phyloP scores from a whole-genome alignment of 208 protist genomes.

The Crithidia bombi region DNA sequence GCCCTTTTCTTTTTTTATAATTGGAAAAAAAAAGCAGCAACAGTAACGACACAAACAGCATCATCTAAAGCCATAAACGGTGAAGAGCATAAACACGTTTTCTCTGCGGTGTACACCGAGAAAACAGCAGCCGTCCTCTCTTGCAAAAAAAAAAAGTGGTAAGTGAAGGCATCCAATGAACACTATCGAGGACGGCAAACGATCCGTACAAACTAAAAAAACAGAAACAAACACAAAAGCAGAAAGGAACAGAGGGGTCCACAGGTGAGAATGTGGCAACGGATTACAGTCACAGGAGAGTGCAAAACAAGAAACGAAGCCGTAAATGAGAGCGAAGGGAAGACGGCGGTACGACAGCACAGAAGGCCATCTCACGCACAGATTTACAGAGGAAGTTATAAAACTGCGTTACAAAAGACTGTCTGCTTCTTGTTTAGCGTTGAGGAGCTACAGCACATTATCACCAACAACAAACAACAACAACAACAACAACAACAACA shows the following conservation, averaged over 20 bases:
- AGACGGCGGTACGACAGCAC: too few relatives aligned
- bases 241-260: too few relatives aligned
- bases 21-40: constrained; percentile 9
- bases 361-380: background rate
- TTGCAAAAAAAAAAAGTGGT: background rate
- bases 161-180: background rate
- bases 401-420: background rate
- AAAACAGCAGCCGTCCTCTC: too few relatives aligned
- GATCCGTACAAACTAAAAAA: too few relatives aligned
- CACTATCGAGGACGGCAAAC: too few relatives aligned
- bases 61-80: background rate
- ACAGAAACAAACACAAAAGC: too few relatives aligned
- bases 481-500: background rate
- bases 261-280: too few relatives aligned
- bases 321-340: background rate
- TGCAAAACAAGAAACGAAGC: background rate
- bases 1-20: background rate
- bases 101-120: too few relatives aligned
- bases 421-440: background rate
- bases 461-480: background rate
- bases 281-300: too few relatives aligned
- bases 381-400: too few relatives aligned
- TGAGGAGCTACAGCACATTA: background rate
- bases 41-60: background rate
- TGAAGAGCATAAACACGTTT: background rate